Conservation (phyloP, 208 protist species). For the Porcisia deanei region DNA sequence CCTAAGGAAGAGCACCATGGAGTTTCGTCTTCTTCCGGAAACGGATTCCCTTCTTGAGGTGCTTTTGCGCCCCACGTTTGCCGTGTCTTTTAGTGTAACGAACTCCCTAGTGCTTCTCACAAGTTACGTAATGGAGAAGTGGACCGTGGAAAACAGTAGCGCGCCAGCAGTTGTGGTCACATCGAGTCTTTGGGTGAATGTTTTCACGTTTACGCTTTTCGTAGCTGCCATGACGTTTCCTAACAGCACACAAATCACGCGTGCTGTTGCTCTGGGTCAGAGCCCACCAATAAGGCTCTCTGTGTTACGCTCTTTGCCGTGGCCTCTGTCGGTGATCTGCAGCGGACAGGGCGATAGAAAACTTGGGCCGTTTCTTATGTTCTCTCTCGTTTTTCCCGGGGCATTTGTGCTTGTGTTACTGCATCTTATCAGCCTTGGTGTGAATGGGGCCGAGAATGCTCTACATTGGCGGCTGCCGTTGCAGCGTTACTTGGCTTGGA, state of each 20-base stretch:
- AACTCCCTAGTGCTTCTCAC: conserved; percentile 33
- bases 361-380: conserved; percentile 38
- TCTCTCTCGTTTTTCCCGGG: conserved; percentile 37
- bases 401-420: conserved; percentile 23
- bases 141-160: conserved; percentile 32
- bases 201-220: conserved; percentile 40
- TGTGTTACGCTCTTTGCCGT: conserved; percentile 31
- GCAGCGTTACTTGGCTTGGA: conserved; percentile 33
- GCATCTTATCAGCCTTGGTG: conserved; percentile 26
- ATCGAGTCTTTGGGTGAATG: conserved; percentile 26
- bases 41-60: conserved; percentile 46
- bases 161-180: conserved; percentile 37
- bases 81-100: conserved; percentile 37
- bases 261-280: conserved; percentile 37
- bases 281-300: conserved; percentile 39
- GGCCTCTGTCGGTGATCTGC: conserved; percentile 39
- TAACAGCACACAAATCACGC: conserved; percentile 42
- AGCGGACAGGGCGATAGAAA: conserved; percentile 35
- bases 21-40: conserved; percentile 40
- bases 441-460: conserved; percentile 30
- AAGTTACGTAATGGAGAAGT: conserved; percentile 54
- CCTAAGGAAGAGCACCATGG: conserved; percentile 19
- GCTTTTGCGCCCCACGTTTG: conserved; percentile 41
- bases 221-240: conserved; percentile 31
- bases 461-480: conserved; percentile 43